Percentiles rank a stretch among this genome's conserved stretches.
Conservation (phyloP, 208 protist genomes). For the Leishmania lainsoni region DNA sequence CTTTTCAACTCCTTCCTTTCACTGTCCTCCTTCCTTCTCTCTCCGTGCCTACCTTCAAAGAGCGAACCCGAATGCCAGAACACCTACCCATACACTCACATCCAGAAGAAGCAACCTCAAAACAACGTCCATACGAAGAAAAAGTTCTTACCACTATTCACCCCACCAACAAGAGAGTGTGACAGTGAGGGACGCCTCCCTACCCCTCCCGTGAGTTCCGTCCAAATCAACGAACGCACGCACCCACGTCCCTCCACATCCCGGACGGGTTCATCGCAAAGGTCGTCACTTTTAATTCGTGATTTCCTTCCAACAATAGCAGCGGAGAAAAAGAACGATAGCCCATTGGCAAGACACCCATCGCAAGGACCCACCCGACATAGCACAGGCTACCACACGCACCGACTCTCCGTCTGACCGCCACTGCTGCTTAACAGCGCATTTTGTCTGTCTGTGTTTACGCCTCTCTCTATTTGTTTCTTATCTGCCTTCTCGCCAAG, state of each 20-base stretch:
- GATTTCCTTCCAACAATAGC: neutral
- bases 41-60: neutral
- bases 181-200: neutral
- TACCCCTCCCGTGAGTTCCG: neutral
- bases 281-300: neutral
- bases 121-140: neutral
- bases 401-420: neutral
- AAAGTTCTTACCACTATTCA: neutral
- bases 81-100: neutral
- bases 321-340: neutral
- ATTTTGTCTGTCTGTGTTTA: neutral
- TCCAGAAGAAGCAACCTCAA: neutral
- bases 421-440: neutral
- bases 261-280: neutral
- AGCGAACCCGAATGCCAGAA: neutral
- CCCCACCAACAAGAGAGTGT: neutral
- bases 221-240: neutral
- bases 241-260: neutral
- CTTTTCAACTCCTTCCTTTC: neutral
- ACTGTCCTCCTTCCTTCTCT: neutral
- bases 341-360: neutral
- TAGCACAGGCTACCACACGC: neutral
- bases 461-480: neutral
- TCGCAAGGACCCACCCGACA: neutral
- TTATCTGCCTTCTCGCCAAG: neutral